Base-by-base conservation (phyloP, 169 alveolate genomes). In the Eimeria zaria region DNA sequence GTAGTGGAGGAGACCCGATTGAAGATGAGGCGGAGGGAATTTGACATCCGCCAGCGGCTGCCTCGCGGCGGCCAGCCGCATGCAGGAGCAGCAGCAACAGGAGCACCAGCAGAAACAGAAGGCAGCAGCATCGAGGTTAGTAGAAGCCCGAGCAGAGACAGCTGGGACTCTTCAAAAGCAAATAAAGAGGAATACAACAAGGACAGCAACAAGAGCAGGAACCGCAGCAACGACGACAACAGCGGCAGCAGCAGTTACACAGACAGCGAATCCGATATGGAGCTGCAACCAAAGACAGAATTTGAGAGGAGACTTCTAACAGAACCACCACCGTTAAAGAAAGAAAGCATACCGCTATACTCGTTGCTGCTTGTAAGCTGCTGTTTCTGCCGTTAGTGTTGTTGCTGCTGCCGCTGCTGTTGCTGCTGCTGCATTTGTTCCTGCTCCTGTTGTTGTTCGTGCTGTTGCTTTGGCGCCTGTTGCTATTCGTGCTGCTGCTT, bases 351-450 rank as follows among this genome's bases (percentile, higher is more conserved):
- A n/a, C 74, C 74, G 11, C 33, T 64, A 7, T 64, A 64, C 33
- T n/a, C 74, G 6, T 20, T 64, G 74, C 74, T 64, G 74, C 74
- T 64, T 9, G 74, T 64, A 27, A 64, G 74, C 74, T 64, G 27
- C 74, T 64, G 74, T 27, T 64, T 8, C 74, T 64, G 74, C n/a
- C 18, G 27, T 27, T 64, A 27, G 7, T 64, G 74, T n/a, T 64
- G 74, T 20, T 24, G 74, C 74, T 64, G 74, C 33, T n/a, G 74
- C n/a, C 18, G 74, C n/a, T 64, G 74, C 74, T 64, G 74, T 27
- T 64, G 74, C 74, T 64, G 74, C n/a, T 24, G 74, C 18, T 64
- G 74, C 74, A 9, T 8, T n/a, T 64, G 74, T n/a, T 64, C 30
- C n/a, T 64, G 74, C 74, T 24, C 30, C 74, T 24, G 74, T 27